Conservation (phyloP, 805 yeast species). For the Cephaloascus fragrans region DNA sequence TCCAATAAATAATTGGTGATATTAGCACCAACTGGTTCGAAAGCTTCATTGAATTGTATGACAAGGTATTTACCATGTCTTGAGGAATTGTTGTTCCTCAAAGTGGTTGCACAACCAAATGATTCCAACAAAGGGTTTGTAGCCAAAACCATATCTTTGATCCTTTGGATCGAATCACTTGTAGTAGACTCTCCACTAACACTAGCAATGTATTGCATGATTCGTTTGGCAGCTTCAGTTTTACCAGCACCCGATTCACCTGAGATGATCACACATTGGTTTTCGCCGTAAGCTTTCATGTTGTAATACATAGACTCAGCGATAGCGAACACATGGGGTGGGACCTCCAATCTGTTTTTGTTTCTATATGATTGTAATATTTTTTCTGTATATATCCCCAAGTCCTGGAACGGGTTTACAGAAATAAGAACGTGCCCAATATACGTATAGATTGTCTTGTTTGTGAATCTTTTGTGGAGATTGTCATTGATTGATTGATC, state of each 20-base stretch:
- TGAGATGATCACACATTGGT: conserved; percentile 93
- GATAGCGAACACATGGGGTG: conserved; percentile 97
- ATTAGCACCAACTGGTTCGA: conserved; percentile 90
- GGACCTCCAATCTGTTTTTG: conserved; percentile 89
- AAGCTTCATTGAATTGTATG: conserved; percentile 71
- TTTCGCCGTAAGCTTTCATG: conserved; percentile 87
- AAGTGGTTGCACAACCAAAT: conserved; percentile 89
- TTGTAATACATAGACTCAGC: conserved; percentile 97
- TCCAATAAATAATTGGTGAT: conserved; percentile 92
- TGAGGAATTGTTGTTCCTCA: conserved; percentile 82
- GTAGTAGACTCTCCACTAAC: conserved; percentile 60
- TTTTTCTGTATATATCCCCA: conserved; percentile 87
- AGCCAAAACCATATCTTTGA: conserved; percentile 96
- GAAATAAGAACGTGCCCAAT: conserved; percentile 93
- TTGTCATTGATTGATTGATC: conserved; percentile 92
- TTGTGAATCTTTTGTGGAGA: conserved; percentile 78
- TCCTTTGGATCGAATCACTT: conserved; percentile 64
- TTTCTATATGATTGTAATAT: conserved; percentile 73
- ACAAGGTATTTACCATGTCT: conserved; percentile 92
- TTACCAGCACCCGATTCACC: conserved; percentile 99
- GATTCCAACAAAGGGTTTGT: conserved; percentile 89
- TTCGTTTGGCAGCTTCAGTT: conserved; percentile 95
- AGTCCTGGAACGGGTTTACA: conserved; percentile 91
- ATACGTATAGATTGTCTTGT: conserved; percentile 84
- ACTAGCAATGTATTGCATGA: conserved; percentile 93